Percentiles rank a stretch among this genome's conserved stretches.
Conservation (phyloP, 495 filamentous ascomycete genomes). For the Hypoxylon lienhwacheense region DNA sequence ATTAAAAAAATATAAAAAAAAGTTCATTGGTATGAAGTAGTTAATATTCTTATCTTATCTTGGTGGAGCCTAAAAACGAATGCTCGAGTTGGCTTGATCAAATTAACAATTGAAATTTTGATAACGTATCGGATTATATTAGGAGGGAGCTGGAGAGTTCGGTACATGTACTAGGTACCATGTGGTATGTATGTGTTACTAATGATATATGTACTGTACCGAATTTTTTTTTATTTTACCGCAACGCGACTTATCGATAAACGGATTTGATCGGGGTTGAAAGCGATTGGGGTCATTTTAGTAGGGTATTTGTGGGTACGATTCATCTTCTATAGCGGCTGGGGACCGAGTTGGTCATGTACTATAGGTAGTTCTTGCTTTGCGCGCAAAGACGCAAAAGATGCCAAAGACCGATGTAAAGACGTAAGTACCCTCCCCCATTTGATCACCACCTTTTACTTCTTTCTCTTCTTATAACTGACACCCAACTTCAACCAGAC, state of each 20-base stretch:
- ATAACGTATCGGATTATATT: slow-evolving; percentile 23
- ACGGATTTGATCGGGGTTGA: slow-evolving; percentile 16
- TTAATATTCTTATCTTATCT: slow-evolving; percentile 26
- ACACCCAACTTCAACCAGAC: slow-evolving; percentile 28
- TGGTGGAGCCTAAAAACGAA: not conserved
- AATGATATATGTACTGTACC: no score
- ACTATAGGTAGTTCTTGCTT: slow-evolving; percentile 13
- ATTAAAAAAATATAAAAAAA: slow-evolving; percentile 22
- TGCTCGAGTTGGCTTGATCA: not conserved
- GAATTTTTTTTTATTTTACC: not conserved
- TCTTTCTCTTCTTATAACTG: slow-evolving; percentile 19
- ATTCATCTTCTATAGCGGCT: slow-evolving; percentile 1
- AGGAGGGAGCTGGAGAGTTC: no score
- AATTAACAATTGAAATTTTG: not conserved
- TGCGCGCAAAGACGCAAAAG: slow-evolving; percentile 35
- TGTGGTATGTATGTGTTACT: no score
- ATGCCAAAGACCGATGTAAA: no score
- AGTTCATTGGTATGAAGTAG: not conserved
- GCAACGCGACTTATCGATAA: slow-evolving; percentile 25
- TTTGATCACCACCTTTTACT: slow-evolving; percentile 28
- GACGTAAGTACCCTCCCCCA: slow-evolving; percentile 25
- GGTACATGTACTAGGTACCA: no score
- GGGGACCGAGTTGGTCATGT: slow-evolving; percentile 18
- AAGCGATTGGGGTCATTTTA: slow-evolving; percentile 16
- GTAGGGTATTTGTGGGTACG: not conserved